phyloP scores from a whole-genome alignment of 495 filamentous ascomycete species.

The Neurospora sp. region DNA sequence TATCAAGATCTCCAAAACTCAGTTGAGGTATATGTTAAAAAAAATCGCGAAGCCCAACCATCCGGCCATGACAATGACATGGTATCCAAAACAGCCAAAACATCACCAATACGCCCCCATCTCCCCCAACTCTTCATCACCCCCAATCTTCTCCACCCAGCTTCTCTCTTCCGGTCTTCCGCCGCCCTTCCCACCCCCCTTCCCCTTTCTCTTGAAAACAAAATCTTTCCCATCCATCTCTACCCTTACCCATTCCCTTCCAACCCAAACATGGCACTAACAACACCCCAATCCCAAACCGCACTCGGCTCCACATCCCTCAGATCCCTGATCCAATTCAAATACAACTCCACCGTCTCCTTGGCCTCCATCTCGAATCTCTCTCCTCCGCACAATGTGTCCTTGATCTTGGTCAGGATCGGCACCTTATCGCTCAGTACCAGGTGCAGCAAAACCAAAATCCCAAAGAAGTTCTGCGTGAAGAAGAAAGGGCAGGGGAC shows the following conservation, averaged over 20 bases:
- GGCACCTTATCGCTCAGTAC: conserved; percentile 36
- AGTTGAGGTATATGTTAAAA: not conserved
- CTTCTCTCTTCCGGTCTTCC: not conserved
- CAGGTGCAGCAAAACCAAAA: conserved; percentile 42
- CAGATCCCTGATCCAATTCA: conserved; percentile 47
- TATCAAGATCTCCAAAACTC: not conserved
- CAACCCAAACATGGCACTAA: conserved; percentile 33
- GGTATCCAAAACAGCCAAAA: not conserved
- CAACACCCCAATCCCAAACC: conserved; percentile 43
- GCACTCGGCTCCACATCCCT: conserved; percentile 37
- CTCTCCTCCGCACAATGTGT: conserved; percentile 32
- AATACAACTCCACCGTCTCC: conserved; percentile 36
- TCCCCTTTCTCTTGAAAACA: not conserved
- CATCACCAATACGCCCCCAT: not conserved
- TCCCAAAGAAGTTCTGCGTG: conserved; percentile 47
- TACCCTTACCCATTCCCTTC: conserved; percentile 11
- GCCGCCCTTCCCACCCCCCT: not conserved
- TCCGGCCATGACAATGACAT: not conserved
- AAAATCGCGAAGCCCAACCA: not conserved
- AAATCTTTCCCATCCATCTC: not conserved
- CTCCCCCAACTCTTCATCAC: not conserved
- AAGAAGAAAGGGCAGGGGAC: conserved; percentile 50
- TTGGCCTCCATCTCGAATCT: conserved; percentile 38
- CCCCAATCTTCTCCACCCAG: not conserved
- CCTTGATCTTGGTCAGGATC: conserved; percentile 35